These are phyloP conservation scores for Entomophthora muscae DNA, from an alignment of 371 early-diverging fungal species.

Conservation along the genomic window DNA sequence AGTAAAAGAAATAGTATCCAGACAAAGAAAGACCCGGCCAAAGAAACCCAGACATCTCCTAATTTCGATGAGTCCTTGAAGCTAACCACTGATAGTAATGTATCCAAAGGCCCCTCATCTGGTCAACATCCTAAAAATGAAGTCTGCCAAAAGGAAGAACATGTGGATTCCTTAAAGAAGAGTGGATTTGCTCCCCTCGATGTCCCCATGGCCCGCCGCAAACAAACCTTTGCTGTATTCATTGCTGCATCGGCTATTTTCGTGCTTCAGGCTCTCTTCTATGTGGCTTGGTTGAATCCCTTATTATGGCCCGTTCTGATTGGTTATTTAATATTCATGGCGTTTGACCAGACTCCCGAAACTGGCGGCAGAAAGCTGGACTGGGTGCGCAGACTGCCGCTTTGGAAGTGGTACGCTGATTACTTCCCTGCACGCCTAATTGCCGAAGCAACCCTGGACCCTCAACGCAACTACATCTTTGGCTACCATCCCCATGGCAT, in stretches of 20 bases:
- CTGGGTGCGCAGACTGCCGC: constrained; percentile 25
- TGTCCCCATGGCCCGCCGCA: too few relatives aligned
- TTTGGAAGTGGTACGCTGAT: too few relatives aligned
- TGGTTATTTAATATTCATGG: constrained; percentile 39
- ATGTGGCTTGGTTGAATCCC: constrained; percentile 18
- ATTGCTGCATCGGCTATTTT: constrained; percentile 37
- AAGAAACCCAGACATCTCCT: too few relatives aligned
- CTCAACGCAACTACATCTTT: constrained; percentile 29
- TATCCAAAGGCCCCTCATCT: too few relatives aligned
- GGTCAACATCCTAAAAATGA: too few relatives aligned
- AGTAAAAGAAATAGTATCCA: too few relatives aligned
- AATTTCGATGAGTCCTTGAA: too few relatives aligned
- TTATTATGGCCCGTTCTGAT: constrained; percentile 40
- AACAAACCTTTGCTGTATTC: constrained; percentile 38
- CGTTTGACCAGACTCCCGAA: constrained; percentile 37
- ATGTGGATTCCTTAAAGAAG: too few relatives aligned
- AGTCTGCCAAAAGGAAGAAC: constrained; percentile 48
- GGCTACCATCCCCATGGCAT: too few relatives aligned
- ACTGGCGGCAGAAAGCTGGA: constrained; percentile 45
- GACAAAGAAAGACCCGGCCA: too few relatives aligned
- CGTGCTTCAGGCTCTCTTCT: constrained; percentile 25
- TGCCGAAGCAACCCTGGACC: constrained; percentile 52
- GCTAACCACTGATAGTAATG: too few relatives aligned
- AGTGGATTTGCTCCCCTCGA: constrained; percentile 39
- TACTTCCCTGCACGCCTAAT: too few relatives aligned